Conservation (phyloP, 2,329 filamentous ascomycete genomes). For the Fusarium nodosum region DNA sequence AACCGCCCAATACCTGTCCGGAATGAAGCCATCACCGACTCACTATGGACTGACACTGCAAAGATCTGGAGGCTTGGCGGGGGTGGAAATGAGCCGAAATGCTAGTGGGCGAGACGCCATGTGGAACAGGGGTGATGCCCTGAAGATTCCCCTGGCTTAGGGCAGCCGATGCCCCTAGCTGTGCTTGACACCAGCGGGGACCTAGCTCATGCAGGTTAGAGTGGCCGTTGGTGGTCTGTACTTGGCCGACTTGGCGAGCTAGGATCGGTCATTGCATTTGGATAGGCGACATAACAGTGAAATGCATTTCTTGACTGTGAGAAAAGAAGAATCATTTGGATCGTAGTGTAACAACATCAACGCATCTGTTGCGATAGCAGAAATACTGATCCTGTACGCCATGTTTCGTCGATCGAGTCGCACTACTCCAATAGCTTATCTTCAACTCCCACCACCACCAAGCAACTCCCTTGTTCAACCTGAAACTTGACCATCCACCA, state of each 20-base stretch:
- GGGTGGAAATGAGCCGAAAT: constrained; percentile 16
- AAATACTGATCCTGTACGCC: neutral
- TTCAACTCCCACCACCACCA: constrained; percentile 4
- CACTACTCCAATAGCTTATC: neutral
- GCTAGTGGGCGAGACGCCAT: constrained; percentile 37
- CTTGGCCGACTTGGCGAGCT: constrained; percentile 17
- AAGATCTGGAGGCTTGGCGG: constrained; percentile 9
- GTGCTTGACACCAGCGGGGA: constrained; percentile 26
- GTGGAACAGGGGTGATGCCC: constrained; percentile 38
- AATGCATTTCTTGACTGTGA: neutral
- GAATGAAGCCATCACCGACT: constrained; percentile 50
- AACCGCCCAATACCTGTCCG: constrained; percentile 39
- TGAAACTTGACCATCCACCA: constrained; percentile 46
- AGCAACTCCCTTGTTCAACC: constrained; percentile 37
- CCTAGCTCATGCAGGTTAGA: constrained; percentile 36
- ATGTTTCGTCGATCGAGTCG: constrained; percentile 2
- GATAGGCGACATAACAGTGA: neutral
- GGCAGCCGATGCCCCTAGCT: constrained; percentile 36
- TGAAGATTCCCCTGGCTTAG: constrained; percentile 37
- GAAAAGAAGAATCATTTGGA: neutral
- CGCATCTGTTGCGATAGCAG: neutral
- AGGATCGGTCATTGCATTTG: constrained; percentile 7
- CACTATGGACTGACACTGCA: constrained; percentile 40
- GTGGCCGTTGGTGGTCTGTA: constrained; percentile 16
- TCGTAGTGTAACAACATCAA: neutral